Evolutionary conservation across 768 basidiomycete genomes (phyloP).

Genomic region (Boletellus emodensis): DNA sequence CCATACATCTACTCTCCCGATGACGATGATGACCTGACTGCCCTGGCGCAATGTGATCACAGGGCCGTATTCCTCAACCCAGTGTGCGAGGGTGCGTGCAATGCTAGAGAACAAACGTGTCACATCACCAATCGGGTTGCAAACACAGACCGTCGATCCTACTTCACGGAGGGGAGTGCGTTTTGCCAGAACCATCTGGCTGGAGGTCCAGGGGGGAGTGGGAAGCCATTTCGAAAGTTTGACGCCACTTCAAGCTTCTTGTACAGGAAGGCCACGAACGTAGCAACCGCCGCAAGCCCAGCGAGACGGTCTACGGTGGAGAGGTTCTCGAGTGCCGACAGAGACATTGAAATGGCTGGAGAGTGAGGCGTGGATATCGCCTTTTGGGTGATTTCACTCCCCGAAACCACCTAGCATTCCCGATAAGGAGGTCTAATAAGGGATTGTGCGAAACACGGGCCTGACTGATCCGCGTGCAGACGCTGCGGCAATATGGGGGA

Average conservation of each 20-base stretch:
- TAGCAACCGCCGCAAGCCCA: not conserved
- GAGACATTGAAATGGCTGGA: not conserved
- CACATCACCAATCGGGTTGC: not conserved
- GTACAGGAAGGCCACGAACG: not conserved
- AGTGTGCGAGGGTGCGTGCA: slow-evolving; percentile 41
- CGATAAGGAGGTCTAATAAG: no score
- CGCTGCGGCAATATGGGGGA: no score
- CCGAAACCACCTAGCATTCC: no score
- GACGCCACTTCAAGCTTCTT: not conserved
- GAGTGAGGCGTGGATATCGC: not conserved
- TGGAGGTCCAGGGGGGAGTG: slow-evolving; percentile 27
- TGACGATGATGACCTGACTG: slow-evolving; percentile 12
- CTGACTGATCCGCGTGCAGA: not conserved
- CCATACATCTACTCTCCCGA: slow-evolving; percentile 22
- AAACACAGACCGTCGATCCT: not conserved
- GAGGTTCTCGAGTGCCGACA: not conserved
- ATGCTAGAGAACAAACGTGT: not conserved
- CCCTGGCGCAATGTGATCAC: slow-evolving; percentile 53
- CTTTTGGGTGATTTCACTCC: not conserved
- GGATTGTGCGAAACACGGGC: not conserved
- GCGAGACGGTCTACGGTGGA: not conserved
- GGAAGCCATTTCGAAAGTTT: slow-evolving; percentile 4
- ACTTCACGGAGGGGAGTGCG: slow-evolving; percentile 18
- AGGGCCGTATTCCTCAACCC: slow-evolving; percentile 55
- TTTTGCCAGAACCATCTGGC: slow-evolving; percentile 24